Percentiles rank a stretch among this genome's conserved stretches.
phyloP scores from a whole-genome alignment of 2,329 filamentous ascomycete species.

The Botrytis squamosa region DNA sequence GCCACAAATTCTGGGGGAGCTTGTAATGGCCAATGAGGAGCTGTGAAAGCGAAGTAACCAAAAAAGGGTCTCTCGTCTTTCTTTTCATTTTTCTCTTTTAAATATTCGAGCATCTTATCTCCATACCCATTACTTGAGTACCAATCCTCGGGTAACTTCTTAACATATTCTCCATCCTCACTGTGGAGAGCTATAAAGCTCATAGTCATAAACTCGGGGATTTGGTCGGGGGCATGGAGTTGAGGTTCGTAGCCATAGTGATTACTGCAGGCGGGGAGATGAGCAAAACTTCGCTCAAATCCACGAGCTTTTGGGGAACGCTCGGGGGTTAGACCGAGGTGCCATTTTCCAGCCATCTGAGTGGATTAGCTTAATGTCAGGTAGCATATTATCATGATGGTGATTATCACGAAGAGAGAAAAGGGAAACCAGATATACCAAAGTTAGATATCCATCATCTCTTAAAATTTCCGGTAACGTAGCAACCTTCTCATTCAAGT shows the following conservation, averaged over 20 bases:
- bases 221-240: background rate
- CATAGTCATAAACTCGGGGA: background rate
- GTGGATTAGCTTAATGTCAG: background rate
- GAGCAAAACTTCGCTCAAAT: background rate
- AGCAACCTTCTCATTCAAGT: constrained; percentile 52
- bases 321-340: background rate
- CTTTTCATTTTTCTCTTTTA: constrained; percentile 20
- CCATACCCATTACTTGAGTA: constrained; percentile 20
- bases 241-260: background rate
- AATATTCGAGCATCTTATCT: constrained; percentile 24
- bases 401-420: background rate
- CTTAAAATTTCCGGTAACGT: constrained; percentile 51
- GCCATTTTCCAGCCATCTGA: background rate
- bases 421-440: constrained; percentile 40
- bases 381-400: background rate
- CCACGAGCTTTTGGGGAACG: background rate
- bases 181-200: background rate
- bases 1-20: background rate
- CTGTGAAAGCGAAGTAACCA: constrained; percentile 51
- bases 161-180: background rate
- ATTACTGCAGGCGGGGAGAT: background rate
- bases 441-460: constrained; percentile 52
- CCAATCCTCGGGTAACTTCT: background rate
- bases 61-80: constrained; percentile 45
- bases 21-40: constrained; percentile 43